Percentiles rank a stretch among this genome's conserved stretches.
Conservation (phyloP, 352 stramenopile species). For the Thalassiosira ordinaria region DNA sequence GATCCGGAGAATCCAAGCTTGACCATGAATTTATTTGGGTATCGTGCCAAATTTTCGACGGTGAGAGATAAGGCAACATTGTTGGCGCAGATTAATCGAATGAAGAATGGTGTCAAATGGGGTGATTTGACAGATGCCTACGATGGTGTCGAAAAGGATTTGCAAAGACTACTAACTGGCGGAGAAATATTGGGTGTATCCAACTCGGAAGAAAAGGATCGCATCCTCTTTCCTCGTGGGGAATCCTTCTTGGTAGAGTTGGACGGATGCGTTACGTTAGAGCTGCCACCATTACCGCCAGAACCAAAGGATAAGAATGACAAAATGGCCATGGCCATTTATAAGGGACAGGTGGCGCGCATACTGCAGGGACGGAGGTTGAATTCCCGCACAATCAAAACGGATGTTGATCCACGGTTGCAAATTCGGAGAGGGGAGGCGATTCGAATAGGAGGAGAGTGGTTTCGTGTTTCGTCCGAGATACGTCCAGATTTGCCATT, state of each 20-base stretch:
- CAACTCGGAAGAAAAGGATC: slow-evolving; percentile 78
- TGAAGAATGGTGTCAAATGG: slow-evolving; percentile 68
- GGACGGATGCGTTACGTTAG: slow-evolving; percentile 71
- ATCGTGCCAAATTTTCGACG: slow-evolving; percentile 77
- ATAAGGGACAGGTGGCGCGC: slow-evolving; percentile 17
- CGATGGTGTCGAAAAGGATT: slow-evolving; percentile 73
- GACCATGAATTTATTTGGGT: slow-evolving; percentile 71
- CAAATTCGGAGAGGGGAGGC: slow-evolving; percentile 81
- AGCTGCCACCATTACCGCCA: slow-evolving; percentile 17
- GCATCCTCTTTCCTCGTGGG: slow-evolving; percentile 78
- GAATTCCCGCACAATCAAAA: slow-evolving; percentile 40
- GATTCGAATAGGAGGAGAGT: slow-evolving; percentile 72
- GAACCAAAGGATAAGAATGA: slow-evolving; percentile 13
- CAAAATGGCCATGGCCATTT: neutral
- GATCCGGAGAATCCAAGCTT: slow-evolving; percentile 82
- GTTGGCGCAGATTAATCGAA: slow-evolving; percentile 81
- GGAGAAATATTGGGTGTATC: slow-evolving; percentile 75
- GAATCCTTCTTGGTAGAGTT: slow-evolving; percentile 82
- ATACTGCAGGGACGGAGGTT: neutral
- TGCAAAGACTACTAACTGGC: slow-evolving; percentile 65
- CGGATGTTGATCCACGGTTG: slow-evolving; percentile 67
- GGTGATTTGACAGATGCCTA: slow-evolving; percentile 78
- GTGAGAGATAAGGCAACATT: slow-evolving; percentile 65
- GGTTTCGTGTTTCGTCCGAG: slow-evolving; percentile 76
- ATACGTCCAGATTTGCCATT: slow-evolving; percentile 65